Evolutionary conservation across 1,284 basidiomycete genomes (phyloP).

Genomic region (Mycocalia duriaeana): DNA sequence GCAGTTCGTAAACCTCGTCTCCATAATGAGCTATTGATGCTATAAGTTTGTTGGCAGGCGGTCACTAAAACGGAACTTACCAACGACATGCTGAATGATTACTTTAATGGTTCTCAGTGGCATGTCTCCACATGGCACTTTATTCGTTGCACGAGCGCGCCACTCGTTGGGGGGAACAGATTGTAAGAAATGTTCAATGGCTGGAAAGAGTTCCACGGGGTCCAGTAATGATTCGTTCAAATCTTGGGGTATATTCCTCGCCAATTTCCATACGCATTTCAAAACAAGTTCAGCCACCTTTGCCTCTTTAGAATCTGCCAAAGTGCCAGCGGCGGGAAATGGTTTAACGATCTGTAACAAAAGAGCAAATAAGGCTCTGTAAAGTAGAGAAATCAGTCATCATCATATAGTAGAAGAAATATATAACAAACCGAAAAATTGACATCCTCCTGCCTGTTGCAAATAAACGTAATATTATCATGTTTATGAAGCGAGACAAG

Average conservation of each 20-base stretch:
- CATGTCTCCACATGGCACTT: conserved; percentile 94
- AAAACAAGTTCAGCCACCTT: conserved; percentile 94
- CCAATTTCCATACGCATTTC: conserved; percentile 98
- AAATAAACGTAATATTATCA: conserved; percentile 93
- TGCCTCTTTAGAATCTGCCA: conserved; percentile 71
- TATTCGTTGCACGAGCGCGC: conserved; percentile 85
- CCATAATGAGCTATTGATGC: conserved; percentile 67
- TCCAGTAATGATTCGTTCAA: conserved; percentile 78
- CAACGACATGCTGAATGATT: conserved; percentile 91
- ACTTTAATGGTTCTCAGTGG: conserved; percentile 96
- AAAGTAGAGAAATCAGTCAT: conserved; percentile 9
- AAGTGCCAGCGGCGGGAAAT: conserved; percentile 69
- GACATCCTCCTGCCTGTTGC: conserved; percentile 88
- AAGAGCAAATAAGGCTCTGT: conserved; percentile 69
- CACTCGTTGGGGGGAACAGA: conserved; percentile 94
- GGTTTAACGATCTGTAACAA: conserved; percentile 86
- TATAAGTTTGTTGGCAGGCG: conserved; percentile 15
- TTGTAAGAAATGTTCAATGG: conserved; percentile 92
- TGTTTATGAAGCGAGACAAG: conserved; percentile 94
- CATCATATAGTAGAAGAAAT: conserved; percentile 4
- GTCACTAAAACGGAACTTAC: conserved; percentile 45
- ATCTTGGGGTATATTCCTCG: conserved; percentile 90
- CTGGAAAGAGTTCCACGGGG: conserved; percentile 86
- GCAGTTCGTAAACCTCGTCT: conserved; percentile 75
- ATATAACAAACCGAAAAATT: conserved; percentile 76